Evolutionary conservation across 805 yeast species (phyloP).

Genomic region (Yamadazyma nakazawae): DNA sequence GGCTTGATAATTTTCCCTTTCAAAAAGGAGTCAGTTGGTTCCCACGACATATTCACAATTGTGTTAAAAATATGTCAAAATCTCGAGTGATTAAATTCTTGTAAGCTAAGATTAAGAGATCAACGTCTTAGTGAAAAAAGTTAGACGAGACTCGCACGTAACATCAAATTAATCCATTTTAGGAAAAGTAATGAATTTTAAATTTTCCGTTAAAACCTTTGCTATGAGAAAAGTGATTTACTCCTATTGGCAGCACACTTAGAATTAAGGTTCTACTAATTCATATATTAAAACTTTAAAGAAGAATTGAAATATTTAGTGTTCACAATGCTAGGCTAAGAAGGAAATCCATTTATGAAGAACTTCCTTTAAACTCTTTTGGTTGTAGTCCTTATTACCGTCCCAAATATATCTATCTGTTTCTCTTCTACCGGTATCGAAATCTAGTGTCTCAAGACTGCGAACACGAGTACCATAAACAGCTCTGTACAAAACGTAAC

Average conservation of each 20-base stretch:
- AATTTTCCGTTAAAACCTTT: neutral
- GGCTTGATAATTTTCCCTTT: slow-evolving; percentile 38
- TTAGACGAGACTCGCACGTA: slow-evolving; percentile 7
- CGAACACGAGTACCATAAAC: slow-evolving; percentile 62
- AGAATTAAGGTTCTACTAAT: neutral
- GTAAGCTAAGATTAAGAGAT: neutral
- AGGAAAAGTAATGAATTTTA: slow-evolving; percentile 8
- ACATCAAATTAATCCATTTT: slow-evolving; percentile 9
- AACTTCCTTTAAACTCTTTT: slow-evolving; percentile 30
- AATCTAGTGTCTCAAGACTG: slow-evolving; percentile 69
- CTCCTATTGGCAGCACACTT: neutral
- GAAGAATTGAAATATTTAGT: neutral
- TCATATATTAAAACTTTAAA: neutral
- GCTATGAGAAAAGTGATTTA: neutral
- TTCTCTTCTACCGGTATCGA: slow-evolving; percentile 82
- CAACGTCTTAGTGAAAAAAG: slow-evolving; percentile 1
- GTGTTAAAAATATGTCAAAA: neutral
- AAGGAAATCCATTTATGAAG: slow-evolving; percentile 30
- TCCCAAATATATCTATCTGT: slow-evolving; percentile 81
- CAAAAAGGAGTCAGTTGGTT: slow-evolving; percentile 33
- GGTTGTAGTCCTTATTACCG: slow-evolving; percentile 52
- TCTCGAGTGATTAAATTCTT: neutral
- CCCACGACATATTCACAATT: slow-evolving; percentile 30
- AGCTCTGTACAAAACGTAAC: slow-evolving; percentile 54
- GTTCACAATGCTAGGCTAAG: slow-evolving; percentile 20